Conservation (phyloP, 768 basidiomycete species). For the Steccherinum ochraceum region DNA sequence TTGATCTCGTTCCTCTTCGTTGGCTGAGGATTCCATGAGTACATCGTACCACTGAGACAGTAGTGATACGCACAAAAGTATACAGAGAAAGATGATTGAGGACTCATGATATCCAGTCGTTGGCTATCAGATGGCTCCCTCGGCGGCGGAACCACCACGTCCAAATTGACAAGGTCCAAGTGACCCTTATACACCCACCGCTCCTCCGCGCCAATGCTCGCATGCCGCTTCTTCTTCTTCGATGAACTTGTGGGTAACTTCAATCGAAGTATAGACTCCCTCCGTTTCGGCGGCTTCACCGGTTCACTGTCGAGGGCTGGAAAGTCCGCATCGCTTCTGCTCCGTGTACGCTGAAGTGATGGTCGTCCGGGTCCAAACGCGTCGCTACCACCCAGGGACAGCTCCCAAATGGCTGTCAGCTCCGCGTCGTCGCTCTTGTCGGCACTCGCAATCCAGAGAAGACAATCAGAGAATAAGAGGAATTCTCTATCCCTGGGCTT, state of each 20-base stretch:
- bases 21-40: slow-evolving; percentile 28
- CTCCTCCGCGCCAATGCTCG: slow-evolving; percentile 44
- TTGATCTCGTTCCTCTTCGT: slow-evolving; percentile 49
- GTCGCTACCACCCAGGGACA: slow-evolving; percentile 2
- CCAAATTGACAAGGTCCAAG: slow-evolving; percentile 65
- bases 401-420: slow-evolving; percentile 18
- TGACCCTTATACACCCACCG: slow-evolving; percentile 70
- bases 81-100: slow-evolving; percentile 69
- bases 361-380: slow-evolving; percentile 16
- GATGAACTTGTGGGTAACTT: slow-evolving; percentile 18
- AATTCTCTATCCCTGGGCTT: slow-evolving; percentile 58
- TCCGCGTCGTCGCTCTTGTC: slow-evolving; percentile 30
- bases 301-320: slow-evolving; percentile 16
- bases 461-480: slow-evolving; percentile 75
- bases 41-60: background rate
- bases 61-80: slow-evolving; percentile 49
- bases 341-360: slow-evolving; percentile 38
- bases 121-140: slow-evolving; percentile 46
- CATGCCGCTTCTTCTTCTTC: slow-evolving; percentile 22
- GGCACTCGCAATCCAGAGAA: slow-evolving; percentile 67
- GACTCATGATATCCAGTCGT: slow-evolving; percentile 69
- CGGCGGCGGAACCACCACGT: slow-evolving; percentile 54
- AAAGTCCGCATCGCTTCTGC: slow-evolving; percentile 58
- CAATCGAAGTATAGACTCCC: slow-evolving; percentile 15
- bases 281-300: background rate